Percentiles rank a stretch among this genome's conserved stretches.
Conservation (phyloP, 2,329 filamentous ascomycete genomes). For the Diaporthe eres region DNA sequence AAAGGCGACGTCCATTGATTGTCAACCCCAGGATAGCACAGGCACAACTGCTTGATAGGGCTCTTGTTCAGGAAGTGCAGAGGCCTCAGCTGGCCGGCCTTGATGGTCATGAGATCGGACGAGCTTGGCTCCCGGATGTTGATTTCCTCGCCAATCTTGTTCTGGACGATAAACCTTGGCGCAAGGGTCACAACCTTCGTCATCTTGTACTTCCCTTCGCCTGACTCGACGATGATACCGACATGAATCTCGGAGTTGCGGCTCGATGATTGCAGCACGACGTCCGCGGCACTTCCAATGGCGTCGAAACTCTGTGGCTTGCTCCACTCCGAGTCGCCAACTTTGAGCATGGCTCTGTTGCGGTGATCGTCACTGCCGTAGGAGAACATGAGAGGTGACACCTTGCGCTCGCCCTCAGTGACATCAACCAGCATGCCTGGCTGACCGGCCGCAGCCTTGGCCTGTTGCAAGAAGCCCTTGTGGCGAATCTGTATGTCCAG, state of each 20-base stretch:
- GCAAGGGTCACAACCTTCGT: slow-evolving; percentile 95
- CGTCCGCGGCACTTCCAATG: slow-evolving; percentile 92
- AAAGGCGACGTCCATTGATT: slow-evolving; percentile 99
- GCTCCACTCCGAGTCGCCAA: slow-evolving; percentile 94
- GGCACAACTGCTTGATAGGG: slow-evolving; percentile 87
- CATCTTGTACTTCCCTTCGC: slow-evolving; percentile 97
- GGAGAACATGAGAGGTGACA: slow-evolving; percentile 95
- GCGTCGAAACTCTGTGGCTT: slow-evolving; percentile 98
- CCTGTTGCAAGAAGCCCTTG: slow-evolving; percentile 88
- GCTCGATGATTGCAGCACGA: slow-evolving; percentile 81
- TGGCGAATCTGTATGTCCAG: slow-evolving; percentile 89
- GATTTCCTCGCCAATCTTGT: slow-evolving; percentile 90
- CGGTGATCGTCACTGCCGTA: slow-evolving; percentile 90
- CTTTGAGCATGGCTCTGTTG: slow-evolving; percentile 89
- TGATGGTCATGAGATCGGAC: slow-evolving; percentile 84
- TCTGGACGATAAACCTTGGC: slow-evolving; percentile 93
- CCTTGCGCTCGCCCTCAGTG: slow-evolving; percentile 73
- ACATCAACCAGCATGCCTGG: slow-evolving; percentile 61
- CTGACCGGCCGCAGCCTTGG: slow-evolving; percentile 87
- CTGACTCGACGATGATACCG: slow-evolving; percentile 89
- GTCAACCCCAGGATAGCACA: slow-evolving; percentile 94
- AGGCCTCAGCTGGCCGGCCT: slow-evolving; percentile 84
- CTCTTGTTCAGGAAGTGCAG: slow-evolving; percentile 91
- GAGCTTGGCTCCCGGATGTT: slow-evolving; percentile 93
- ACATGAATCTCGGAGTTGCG: slow-evolving; percentile 88